A percentile compares a stretch with the other conserved stretches of the same genome.
Evolutionary conservation across 176 grass and related monocot species (phyloP).

Genomic region (Juncus effusus): DNA sequence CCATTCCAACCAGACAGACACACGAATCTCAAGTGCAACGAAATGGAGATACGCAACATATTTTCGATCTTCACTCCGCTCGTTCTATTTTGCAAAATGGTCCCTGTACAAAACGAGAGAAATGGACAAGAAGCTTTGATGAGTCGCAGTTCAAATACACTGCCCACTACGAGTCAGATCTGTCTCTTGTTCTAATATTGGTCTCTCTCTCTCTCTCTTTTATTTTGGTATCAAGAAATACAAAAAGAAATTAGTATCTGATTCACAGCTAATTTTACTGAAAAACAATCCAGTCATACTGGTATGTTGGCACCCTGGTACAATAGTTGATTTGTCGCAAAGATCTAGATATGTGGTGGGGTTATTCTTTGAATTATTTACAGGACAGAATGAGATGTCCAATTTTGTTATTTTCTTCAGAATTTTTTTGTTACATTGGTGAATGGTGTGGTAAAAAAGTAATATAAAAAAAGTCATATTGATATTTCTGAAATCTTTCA

Average conservation of each 20-base stretch:
- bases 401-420: not conserved
- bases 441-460: no score
- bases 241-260: not conserved
- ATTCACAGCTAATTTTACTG: conserved; percentile 11
- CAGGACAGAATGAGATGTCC: not conserved
- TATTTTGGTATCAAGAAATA: no score
- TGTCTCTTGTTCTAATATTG: conserved; percentile 11
- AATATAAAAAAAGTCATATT: no score
- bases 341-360: not conserved
- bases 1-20: not conserved
- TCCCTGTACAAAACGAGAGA: conserved; percentile 6
- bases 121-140: conserved; percentile 10
- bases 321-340: not conserved
- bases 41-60: not conserved
- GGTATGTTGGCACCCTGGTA: conserved; percentile 3
- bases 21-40: no score
- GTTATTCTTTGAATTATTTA: not conserved
- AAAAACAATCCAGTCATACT: not conserved
- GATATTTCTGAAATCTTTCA: no score
- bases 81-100: conserved; percentile 2
- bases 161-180: not conserved
- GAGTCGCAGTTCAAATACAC: conserved; percentile 18
- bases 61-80: not conserved
- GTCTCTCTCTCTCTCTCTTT: not conserved
- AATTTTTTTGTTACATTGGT: no score